Conservation (phyloP, 1,139 yeast genomes). For the Scheffersomyces illinoinensis region DNA sequence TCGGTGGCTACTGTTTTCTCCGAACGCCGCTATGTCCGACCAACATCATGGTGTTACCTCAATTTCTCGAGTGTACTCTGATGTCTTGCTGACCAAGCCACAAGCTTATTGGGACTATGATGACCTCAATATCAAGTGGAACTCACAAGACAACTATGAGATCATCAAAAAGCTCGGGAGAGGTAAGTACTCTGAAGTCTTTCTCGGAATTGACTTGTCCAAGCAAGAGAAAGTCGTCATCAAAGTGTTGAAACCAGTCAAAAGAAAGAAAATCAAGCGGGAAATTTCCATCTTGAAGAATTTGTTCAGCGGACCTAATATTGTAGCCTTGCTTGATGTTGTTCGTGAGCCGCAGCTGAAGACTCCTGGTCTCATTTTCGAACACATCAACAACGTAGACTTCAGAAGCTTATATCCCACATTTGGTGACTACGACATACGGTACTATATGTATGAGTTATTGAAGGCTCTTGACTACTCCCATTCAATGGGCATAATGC, state of each 20-base stretch:
- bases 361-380: slow-evolving; percentile 93
- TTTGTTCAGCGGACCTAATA: slow-evolving; percentile 82
- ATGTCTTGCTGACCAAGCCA: slow-evolving; percentile 44
- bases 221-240: slow-evolving; percentile 65
- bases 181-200: slow-evolving; percentile 52
- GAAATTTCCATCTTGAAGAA: slow-evolving; percentile 93
- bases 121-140: slow-evolving; percentile 46
- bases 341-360: slow-evolving; percentile 89
- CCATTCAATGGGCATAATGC: slow-evolving; percentile 98
- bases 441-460: slow-evolving; percentile 86
- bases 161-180: slow-evolving; percentile 47
- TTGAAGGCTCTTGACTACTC: slow-evolving; percentile 89
- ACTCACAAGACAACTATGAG: slow-evolving; percentile 49
- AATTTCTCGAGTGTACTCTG: slow-evolving; percentile 44
- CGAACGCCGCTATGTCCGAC: slow-evolving; percentile 6
- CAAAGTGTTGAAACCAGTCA: slow-evolving; percentile 95
- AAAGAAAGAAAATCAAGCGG: slow-evolving; percentile 92
- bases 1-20: background rate
- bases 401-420: slow-evolving; percentile 91
- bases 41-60: slow-evolving; percentile 26
- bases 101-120: slow-evolving; percentile 53
- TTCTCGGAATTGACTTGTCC: slow-evolving; percentile 62
- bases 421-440: slow-evolving; percentile 77
- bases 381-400: slow-evolving; percentile 86
- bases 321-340: slow-evolving; percentile 77